Evolutionary conservation across 768 basidiomycete genomes (phyloP), one percentile per base, ranked within the genome.

Genomic region (Xerocomellus dryophilus): DNA sequence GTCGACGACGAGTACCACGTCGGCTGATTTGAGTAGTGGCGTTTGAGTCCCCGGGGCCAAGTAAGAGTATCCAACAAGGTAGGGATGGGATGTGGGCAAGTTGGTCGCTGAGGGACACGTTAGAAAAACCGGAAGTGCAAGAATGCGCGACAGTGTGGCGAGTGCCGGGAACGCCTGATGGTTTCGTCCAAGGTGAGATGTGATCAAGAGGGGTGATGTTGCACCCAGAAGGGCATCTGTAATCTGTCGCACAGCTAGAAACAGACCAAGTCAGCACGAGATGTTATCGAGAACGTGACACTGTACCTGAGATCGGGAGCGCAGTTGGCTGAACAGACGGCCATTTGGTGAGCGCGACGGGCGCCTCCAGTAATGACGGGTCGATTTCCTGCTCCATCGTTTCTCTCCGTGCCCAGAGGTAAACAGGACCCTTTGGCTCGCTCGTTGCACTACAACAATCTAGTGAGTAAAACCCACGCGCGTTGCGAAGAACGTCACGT

Each of bases 361-460:
- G 47, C 3, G 67, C 55, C 20, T 72, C 63, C n/a, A 81, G 55
- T 2, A 67, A 52, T 5, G 67, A 57, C 5, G 70, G 55, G 20
- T 80, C 74, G 1, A 87, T 66, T 61, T 85, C 81, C 64, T 86
- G 78, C 60, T 89, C 86, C 75, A 83, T 82, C 1, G 78, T 76
- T 62, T 89, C 88, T n/a, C 88, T 76, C 15, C 84, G 76, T 12
- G 79, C 85, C 83, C 85, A 88, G 8, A 88, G 73, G 64, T 90
- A 88, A 1, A 86, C 85, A 0, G 88, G 88, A 0, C 88, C 86
- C 63, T 80, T 83, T 0, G 88, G 88, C 27, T 82, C 79, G 48
- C 84, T 86, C n/a, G 70, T 80, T 5, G 87, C 85, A 57, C 85
- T 88, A 41, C 11, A 20, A 31, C 9, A 29, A 42, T 39, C 48